Conservation (phyloP, 176 grass and related monocot species). For the Thalia dealbata region DNA sequence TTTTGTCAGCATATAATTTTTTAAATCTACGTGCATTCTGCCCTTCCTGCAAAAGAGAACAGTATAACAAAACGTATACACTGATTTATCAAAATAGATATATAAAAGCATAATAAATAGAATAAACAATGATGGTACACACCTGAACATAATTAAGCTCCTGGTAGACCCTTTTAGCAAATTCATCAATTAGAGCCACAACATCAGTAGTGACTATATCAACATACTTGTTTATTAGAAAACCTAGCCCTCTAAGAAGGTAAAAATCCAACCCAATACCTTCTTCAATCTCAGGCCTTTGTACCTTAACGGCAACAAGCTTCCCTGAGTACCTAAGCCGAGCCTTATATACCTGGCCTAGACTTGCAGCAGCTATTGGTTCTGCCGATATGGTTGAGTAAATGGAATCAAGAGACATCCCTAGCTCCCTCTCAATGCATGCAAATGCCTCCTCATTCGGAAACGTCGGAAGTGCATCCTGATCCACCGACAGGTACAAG, state of each 20-base stretch:
- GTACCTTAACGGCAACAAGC: slow-evolving; percentile 84
- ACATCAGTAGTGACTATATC: slow-evolving; percentile 69
- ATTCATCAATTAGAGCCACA: slow-evolving; percentile 88
- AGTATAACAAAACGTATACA: background rate
- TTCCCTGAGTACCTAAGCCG: slow-evolving; percentile 55
- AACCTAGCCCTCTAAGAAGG: slow-evolving; percentile 68
- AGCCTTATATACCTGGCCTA: slow-evolving; percentile 96
- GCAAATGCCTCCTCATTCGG: slow-evolving; percentile 81
- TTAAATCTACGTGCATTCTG: slow-evolving; percentile 92
- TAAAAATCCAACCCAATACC: slow-evolving; percentile 86
- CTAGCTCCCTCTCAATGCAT: slow-evolving; percentile 81
- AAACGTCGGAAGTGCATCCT: slow-evolving; percentile 96
- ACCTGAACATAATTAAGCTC: slow-evolving; percentile 99
- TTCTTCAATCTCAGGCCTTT: slow-evolving; percentile 83
- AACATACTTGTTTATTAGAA: slow-evolving; percentile 82
- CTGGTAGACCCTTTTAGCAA: slow-evolving; percentile 82
- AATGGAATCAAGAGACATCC: slow-evolving; percentile 58
- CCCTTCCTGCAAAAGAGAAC: slow-evolving; percentile 52
- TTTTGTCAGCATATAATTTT: slow-evolving; percentile 90
- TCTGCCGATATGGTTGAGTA: slow-evolving; percentile 71
- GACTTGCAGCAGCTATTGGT: slow-evolving; percentile 86
- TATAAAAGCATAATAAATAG: background rate
- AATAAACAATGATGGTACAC: slow-evolving; percentile 7
- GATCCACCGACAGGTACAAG: slow-evolving; percentile 11
- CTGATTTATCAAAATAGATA: background rate